A percentile compares a stretch with the other conserved stretches of the same genome.
These are phyloP conservation scores for Agaricales sp. DNA, from an alignment of 1,284 basidiomycete species.

Conservation along the genomic window DNA sequence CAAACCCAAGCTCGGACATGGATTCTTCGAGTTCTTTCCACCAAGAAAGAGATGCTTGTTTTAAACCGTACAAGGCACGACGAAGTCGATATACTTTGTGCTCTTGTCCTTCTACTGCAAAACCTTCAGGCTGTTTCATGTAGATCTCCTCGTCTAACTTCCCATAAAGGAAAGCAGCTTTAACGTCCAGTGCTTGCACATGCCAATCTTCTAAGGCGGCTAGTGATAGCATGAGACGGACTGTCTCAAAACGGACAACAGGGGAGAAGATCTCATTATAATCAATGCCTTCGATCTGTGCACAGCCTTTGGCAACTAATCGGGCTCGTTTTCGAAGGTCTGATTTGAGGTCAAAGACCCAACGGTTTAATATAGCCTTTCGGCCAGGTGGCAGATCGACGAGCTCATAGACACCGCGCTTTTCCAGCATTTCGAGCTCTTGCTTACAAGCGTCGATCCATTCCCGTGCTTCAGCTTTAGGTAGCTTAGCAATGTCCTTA, in stretches of 20 bases:
- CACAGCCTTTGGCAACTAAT: conserved; percentile 32
- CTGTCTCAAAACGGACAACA: conserved; percentile 22
- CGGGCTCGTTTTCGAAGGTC: conserved; percentile 23
- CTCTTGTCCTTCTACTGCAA: conserved; percentile 6
- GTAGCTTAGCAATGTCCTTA: conserved; percentile 7
- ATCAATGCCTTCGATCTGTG: conserved; percentile 23
- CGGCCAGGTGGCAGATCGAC: conserved; percentile 13
- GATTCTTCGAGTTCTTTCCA: conserved; percentile 17
- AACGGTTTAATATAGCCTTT: conserved; percentile 20
- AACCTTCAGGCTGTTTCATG: conserved; percentile 23
- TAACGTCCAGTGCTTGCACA: conserved; percentile 25
- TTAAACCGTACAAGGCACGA: conserved; percentile 21
- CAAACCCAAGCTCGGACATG: conserved; percentile 14
- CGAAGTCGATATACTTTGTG: conserved; percentile 16
- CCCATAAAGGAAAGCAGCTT: conserved; percentile 27
- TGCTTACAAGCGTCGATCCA: conserved; percentile 11
- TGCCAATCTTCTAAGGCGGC: conserved; percentile 19
- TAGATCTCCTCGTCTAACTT: conserved; percentile 24
- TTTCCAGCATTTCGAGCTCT: conserved; percentile 7
- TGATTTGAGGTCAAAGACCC: conserved; percentile 29
- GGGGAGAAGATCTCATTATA: conserved; percentile 31
- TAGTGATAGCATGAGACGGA: conserved; percentile 23
- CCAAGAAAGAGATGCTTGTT: conserved; percentile 21
- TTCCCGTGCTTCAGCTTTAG: conserved; percentile 6
- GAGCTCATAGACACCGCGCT: conserved; percentile 11